Evolutionary conservation across 768 basidiomycete genomes (phyloP).

Genomic region (Naganishia vishniacii): DNA sequence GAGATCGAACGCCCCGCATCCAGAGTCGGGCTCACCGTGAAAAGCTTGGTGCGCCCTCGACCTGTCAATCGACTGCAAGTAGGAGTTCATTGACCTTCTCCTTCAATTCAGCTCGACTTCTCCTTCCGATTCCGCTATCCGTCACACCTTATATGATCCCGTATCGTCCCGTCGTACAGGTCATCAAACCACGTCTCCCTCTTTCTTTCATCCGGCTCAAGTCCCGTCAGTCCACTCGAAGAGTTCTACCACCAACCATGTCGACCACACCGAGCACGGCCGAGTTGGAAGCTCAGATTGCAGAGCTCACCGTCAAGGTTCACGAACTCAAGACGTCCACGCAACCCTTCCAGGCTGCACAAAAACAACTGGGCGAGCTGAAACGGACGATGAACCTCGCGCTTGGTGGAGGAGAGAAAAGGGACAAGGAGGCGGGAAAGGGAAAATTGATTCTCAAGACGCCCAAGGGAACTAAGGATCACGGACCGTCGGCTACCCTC

Average conservation of each 20-base stretch:
- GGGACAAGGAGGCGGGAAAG: conserved; percentile 49
- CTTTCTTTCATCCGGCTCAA: not conserved
- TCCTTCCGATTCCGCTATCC: no score
- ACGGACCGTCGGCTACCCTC: conserved; percentile 84
- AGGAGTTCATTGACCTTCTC: not conserved
- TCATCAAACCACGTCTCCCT: not conserved
- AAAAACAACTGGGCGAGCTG: conserved; percentile 43
- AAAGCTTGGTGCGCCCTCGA: not conserved
- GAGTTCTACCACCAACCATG: not conserved
- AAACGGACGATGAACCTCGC: conserved; percentile 51
- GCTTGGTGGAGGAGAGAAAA: conserved; percentile 55
- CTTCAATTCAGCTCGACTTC: no score
- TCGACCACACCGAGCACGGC: conserved; percentile 27
- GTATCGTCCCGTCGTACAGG: not conserved
- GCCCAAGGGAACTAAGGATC: conserved; percentile 95
- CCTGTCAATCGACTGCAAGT: not conserved
- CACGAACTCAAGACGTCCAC: conserved; percentile 40
- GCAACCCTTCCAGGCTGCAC: conserved; percentile 37
- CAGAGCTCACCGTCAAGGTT: conserved; percentile 38
- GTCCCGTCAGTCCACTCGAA: not conserved
- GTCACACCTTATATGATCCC: not conserved
- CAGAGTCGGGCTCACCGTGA: conserved; percentile 1
- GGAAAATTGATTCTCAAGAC: conserved; percentile 73
- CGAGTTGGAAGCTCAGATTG: conserved; percentile 28
- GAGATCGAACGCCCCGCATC: not conserved